Evolutionary conservation across 192 early-diverging fungal species (phyloP).

Genomic region (Lobosporangium transversale): DNA sequence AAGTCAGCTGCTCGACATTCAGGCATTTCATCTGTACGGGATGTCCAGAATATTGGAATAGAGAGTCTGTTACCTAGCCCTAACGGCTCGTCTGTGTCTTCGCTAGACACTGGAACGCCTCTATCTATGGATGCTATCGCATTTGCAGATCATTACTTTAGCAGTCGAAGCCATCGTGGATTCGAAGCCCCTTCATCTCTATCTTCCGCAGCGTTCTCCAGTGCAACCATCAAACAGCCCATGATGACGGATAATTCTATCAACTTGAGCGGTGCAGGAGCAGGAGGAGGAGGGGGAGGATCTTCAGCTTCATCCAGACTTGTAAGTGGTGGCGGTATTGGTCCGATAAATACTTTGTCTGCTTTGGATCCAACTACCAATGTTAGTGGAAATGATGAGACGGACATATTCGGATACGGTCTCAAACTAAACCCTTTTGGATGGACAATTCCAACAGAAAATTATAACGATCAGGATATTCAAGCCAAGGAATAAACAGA

Average conservation of each 20-base stretch:
- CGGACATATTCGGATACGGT: conserved; percentile 45
- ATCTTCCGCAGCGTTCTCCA: background rate
- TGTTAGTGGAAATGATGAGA: background rate
- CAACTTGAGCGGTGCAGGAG: background rate
- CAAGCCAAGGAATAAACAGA: too few species aligned
- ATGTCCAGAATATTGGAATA: background rate
- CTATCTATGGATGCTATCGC: conserved; percentile 21
- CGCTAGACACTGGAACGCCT: conserved; percentile 15
- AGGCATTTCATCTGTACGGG: background rate
- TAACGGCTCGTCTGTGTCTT: conserved; percentile 21
- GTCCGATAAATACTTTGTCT: too few species aligned
- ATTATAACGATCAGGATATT: background rate
- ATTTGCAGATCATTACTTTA: conserved; percentile 49
- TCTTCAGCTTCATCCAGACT: background rate
- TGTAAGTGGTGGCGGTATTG: background rate
- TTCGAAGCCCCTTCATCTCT: conserved; percentile 23
- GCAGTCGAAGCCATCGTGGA: conserved; percentile 19
- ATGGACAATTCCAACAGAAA: conserved; percentile 24
- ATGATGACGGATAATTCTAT: background rate
- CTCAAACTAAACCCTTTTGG: conserved; percentile 42
- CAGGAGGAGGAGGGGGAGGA: background rate
- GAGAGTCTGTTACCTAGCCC: conserved; percentile 24
- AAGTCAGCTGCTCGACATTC: background rate
- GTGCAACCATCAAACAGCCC: background rate
- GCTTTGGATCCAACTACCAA: too few species aligned